Percentiles rank a stretch among this genome's conserved stretches.
These are phyloP conservation scores for Phytophthora constricta DNA, from an alignment of 352 stramenopile genomes.

Conservation along the genomic window DNA sequence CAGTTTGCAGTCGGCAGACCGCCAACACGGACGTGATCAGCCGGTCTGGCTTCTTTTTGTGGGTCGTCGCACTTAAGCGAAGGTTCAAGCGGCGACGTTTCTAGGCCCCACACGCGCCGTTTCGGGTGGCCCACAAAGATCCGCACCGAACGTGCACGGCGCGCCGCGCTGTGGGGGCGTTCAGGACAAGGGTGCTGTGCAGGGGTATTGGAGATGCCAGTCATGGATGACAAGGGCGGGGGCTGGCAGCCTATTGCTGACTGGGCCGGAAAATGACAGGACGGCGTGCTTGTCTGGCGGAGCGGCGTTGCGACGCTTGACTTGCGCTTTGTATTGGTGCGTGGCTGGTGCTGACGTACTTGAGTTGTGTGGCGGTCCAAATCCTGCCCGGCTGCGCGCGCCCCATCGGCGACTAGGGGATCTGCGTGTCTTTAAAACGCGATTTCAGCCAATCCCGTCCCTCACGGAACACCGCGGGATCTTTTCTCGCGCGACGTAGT, in stretches of 20 bases:
- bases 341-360: conserved; percentile 4
- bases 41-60: conserved; percentile 1
- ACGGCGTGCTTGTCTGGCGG: too few relatives aligned
- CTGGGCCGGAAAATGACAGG: too few relatives aligned
- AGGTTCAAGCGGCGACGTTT: neutral
- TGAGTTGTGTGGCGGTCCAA: neutral
- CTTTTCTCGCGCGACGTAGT: conserved; percentile 15
- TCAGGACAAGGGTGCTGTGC: too few relatives aligned
- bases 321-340: conserved; percentile 16
- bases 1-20: neutral
- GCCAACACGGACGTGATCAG: neutral
- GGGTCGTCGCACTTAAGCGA: neutral
- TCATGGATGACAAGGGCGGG: too few relatives aligned
- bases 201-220: too few relatives aligned
- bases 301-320: neutral
- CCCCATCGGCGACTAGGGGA: neutral
- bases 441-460: conserved; percentile 34
- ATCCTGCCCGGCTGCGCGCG: conserved; percentile 3
- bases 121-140: too few relatives aligned
- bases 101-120: neutral
- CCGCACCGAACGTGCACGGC: too few relatives aligned
- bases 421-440: conserved; percentile 10
- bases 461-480: conserved; percentile 24
- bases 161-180: too few relatives aligned
- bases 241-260: too few relatives aligned